A percentile compares a stretch with the other conserved stretches of the same genome.
Conservation (phyloP, 495 filamentous ascomycete genomes). For the Diplogelasinospora grovesii region DNA sequence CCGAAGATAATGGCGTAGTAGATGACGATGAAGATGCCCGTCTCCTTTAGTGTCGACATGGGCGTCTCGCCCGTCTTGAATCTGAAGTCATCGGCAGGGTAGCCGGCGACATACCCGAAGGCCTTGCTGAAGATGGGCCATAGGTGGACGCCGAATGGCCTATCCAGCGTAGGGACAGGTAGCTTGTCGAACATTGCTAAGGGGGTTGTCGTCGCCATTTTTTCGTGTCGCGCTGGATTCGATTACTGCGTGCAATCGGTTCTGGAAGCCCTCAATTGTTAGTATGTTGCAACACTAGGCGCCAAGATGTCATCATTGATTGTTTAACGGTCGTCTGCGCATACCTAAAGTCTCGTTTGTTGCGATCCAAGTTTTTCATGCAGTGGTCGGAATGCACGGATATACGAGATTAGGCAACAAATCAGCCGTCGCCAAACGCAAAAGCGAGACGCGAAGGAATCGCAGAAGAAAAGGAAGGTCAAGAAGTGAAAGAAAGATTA, state of each 20-base stretch:
- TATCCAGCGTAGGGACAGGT: constrained; percentile 73
- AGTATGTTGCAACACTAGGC: too few relatives aligned
- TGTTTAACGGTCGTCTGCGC: too few relatives aligned
- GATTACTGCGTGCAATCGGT: constrained; percentile 8
- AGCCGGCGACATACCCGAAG: constrained; percentile 66
- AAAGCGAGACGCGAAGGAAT: constrained; percentile 14
- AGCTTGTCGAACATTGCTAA: constrained; percentile 30
- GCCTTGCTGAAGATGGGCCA: constrained; percentile 92
- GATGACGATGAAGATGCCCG: constrained; percentile 53
- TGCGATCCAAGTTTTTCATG: constrained; percentile 4
- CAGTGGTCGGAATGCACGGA: constrained; percentile 2
- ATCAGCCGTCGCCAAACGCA: constrained; percentile 16
- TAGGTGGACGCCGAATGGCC: constrained; percentile 83
- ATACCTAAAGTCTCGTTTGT: too few relatives aligned
- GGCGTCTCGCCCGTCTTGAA: constrained; percentile 62
- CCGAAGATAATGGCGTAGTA: constrained; percentile 75
- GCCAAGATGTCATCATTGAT: too few relatives aligned
- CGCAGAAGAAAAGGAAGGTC: constrained; percentile 24
- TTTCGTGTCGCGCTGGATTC: constrained; percentile 8
- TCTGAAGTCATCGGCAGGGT: constrained; percentile 61
- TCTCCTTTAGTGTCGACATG: constrained; percentile 64
- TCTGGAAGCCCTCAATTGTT: too few relatives aligned
- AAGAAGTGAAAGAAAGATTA: constrained; percentile 6
- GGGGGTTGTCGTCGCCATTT: constrained; percentile 36
- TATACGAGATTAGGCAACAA: constrained; percentile 11